Base-by-base conservation (phyloP, 2,329 filamentous ascomycete species). In the Fusarium staphyleae region DNA sequence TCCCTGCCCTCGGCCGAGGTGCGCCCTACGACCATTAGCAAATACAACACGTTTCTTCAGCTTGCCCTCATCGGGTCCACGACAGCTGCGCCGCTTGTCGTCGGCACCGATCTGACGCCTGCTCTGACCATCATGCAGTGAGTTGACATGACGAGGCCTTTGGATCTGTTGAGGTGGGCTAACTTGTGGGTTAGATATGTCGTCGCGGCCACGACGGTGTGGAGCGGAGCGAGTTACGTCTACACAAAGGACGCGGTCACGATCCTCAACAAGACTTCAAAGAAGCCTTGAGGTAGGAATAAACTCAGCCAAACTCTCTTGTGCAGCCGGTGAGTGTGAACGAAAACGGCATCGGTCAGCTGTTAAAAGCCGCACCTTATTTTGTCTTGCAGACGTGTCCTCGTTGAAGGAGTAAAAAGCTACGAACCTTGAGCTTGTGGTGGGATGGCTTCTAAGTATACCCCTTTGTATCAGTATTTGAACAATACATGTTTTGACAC, bases 11-110 rank as follows among this genome's bases (percentile, higher is more conserved):
- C 87, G 32, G 91, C 91, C 3, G 90, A 95, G 74, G 91, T 96
- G 5, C 88, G 86, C 55, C 91, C 91, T 1, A 95, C 91, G 0
- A 88, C 83, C 1, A 90, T 96, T 57, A 92, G 88, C 75, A 96
- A 96, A 78, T 87, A 92, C 74, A 99, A 99, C 75, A 99, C 95
- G 0, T 92, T 96, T 35, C 76, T 98, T 65, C 95, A 99, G 72
- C 78, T 99, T 15, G 86, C 87, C 4, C 82, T 99, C 11, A 89
- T 99, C 67, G 93, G 93, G 14, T 83, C 88, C 10, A 93, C 92
- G 2, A 91, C 93, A 40, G 86, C 90, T 1, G 82, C 92, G 34
- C 93, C 93, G 1, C 81, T 97, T 11, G 65, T 96, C 18, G 65
- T 96, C 18, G 77, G 84, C n/a, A 73, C 78, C 46, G 79, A 87